These are phyloP conservation scores for Trypanosoma scelopori DNA, from an alignment of 208 protist species.

Conservation along the genomic window DNA sequence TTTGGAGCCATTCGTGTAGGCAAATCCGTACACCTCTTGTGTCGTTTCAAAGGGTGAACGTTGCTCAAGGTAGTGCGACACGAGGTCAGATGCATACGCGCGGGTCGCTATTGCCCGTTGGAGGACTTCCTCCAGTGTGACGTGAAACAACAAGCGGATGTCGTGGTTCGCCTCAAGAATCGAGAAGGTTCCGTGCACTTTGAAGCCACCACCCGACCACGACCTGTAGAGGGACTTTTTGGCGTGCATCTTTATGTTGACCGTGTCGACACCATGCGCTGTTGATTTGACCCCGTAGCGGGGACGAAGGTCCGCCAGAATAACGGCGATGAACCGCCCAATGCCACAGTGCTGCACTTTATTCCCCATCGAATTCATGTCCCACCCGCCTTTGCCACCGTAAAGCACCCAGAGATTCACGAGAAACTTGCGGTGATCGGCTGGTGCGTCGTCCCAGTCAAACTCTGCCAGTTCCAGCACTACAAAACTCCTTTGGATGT, in stretches of 20 bases:
- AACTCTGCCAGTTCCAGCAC: constrained; percentile 11
- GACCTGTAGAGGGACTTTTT: constrained; percentile 20
- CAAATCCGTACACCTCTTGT: constrained; percentile 3
- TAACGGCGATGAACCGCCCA: constrained; percentile 20
- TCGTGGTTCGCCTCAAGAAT: constrained; percentile 29
- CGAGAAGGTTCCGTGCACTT: constrained; percentile 29
- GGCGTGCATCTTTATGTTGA: constrained; percentile 23
- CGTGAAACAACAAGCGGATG: constrained; percentile 21
- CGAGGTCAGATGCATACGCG: not conserved
- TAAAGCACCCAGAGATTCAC: constrained; percentile 32
- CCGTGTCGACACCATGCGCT: constrained; percentile 27
- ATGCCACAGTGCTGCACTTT: constrained; percentile 29
- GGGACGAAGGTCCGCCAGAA: constrained; percentile 21
- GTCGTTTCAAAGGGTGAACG: not conserved
- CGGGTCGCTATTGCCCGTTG: not conserved
- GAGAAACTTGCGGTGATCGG: not conserved
- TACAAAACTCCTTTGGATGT: constrained; percentile 26
- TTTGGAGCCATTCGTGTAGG: not conserved
- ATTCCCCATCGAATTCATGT: constrained; percentile 11
- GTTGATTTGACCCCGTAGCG: constrained; percentile 13
- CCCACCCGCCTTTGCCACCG: constrained; percentile 30
- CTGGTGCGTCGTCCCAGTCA: not conserved
- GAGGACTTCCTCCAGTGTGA: not conserved
- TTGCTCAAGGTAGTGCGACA: not conserved
- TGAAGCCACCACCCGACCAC: constrained; percentile 31